Evolutionary conservation across 202 grass and related monocot genomes (phyloP).

Genomic region (Miscanthus sacchariflorus): DNA sequence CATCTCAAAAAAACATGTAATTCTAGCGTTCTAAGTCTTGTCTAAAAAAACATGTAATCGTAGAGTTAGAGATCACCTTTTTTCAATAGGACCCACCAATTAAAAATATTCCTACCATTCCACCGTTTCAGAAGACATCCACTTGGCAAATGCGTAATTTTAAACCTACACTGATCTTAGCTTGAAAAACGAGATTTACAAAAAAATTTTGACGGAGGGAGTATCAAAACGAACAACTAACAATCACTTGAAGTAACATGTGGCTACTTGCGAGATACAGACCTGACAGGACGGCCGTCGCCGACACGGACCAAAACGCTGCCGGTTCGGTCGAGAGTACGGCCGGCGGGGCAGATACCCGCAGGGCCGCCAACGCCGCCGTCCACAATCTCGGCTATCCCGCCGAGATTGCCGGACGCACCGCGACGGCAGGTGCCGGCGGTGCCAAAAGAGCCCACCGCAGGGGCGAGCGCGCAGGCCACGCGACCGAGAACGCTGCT

Average conservation of each 20-base stretch:
- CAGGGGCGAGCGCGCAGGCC: neutral
- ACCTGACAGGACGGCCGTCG: constrained; percentile 15
- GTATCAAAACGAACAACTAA: neutral
- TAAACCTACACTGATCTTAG: no score
- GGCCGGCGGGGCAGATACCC: neutral
- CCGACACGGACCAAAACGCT: constrained; percentile 7
- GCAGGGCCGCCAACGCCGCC: neutral
- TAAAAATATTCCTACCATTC: no score
- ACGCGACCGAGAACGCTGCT: neutral
- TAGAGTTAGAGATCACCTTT: no score
- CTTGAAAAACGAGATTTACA: no score
- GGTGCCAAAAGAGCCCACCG: neutral
- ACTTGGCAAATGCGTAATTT: no score
- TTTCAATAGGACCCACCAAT: no score
- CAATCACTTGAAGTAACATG: neutral
- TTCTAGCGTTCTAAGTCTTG: no score
- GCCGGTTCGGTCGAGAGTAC: neutral
- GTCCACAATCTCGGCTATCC: neutral
- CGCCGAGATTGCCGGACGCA: neutral
- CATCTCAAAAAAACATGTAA: no score
- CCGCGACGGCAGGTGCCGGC: neutral
- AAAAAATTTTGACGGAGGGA: no score
- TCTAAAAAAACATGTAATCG: no score
- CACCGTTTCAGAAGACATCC: no score
- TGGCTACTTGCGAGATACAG: neutral